Evolutionary conservation across 768 basidiomycete genomes (phyloP).

Genomic region (Auriscalpium vulgare): DNA sequence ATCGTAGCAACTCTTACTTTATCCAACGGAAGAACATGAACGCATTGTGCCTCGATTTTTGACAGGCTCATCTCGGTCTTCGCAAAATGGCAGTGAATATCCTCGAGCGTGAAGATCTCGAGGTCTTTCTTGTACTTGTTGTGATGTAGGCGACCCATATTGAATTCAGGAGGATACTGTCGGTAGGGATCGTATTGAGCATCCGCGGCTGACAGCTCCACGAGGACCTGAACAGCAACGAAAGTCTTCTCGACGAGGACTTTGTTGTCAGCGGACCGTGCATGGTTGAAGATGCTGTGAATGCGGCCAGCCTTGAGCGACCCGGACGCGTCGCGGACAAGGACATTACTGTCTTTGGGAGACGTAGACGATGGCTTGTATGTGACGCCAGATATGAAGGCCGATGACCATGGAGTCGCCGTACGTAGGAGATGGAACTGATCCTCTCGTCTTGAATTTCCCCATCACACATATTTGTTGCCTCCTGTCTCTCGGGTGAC

Average conservation of each 20-base stretch:
- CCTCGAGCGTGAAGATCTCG: not conserved
- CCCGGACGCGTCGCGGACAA: not conserved
- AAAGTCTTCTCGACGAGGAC: not conserved
- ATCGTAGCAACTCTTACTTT: not conserved
- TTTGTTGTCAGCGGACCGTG: not conserved
- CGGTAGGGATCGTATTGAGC: not conserved
- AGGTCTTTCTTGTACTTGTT: not conserved
- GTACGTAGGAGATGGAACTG: not conserved
- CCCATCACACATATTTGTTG: not conserved
- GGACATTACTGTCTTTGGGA: not conserved
- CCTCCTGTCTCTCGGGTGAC: not conserved
- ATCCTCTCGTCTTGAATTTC: not conserved
- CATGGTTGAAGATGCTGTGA: not conserved
- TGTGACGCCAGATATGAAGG: not conserved
- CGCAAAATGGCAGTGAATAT: not conserved
- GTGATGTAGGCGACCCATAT: not conserved
- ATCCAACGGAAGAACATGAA: not conserved
- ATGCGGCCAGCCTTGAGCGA: not conserved
- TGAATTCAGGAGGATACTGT: not conserved
- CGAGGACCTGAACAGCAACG: not conserved
- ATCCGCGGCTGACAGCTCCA: not conserved
- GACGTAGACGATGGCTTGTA: not conserved
- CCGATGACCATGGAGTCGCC: not conserved
- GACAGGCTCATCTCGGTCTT: not conserved
- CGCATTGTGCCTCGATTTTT: not conserved